Base-by-base conservation (phyloP, 495 filamentous ascomycete genomes). In the Rhizodiscina lignyota region DNA sequence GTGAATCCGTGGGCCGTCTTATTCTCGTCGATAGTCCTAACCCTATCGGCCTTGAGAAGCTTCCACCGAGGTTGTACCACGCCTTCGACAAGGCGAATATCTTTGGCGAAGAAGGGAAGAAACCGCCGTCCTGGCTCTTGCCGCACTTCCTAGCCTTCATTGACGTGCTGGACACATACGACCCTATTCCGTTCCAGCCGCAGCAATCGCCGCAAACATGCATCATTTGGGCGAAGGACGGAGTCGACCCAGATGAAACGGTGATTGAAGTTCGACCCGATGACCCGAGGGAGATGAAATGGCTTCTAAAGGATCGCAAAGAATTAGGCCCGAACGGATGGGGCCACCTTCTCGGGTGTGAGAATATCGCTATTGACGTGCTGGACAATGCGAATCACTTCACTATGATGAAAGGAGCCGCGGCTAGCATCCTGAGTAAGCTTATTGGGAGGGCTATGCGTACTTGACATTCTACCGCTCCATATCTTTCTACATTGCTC, bases 51-150 rank as follows among this genome's bases (percentile, higher is more conserved):
- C 42, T 56, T 17, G 40, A 53, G 32, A 42, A 40, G 20, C 52
- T 50, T 17, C 51, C 55, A 18, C 40, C 42, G 6, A 37, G 46
- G 16, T 36, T 56, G 20, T 54, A 54, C 46, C 31, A 61, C 37
- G 50, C 51, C 52, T 50, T 55, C 44, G 37, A 62, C 38, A 30
- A 40, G 30, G 52, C 68, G 50, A 53, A 61, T 43, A 57, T 71
- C 1, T 58, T 63, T 27, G 61, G 65, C 39, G 48, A 56, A 39
- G 48, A 54, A 51, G 18, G 56, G 47, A 30, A 36, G 11, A 32
- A 42, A 8, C 35, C 50, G n/a, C 57, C 57, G 8, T 41, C 36
- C 4, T 58, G 51, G 47, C 45, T 61, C 11, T 36, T 53, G 2
- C 44, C 52, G 2, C 57, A 61, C 35, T 57, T 61, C 37, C 37